A percentile compares a stretch with the other conserved stretches of the same genome.
These are phyloP conservation scores for Chiua virens DNA, from an alignment of 768 basidiomycete genomes.

Conservation along the genomic window DNA sequence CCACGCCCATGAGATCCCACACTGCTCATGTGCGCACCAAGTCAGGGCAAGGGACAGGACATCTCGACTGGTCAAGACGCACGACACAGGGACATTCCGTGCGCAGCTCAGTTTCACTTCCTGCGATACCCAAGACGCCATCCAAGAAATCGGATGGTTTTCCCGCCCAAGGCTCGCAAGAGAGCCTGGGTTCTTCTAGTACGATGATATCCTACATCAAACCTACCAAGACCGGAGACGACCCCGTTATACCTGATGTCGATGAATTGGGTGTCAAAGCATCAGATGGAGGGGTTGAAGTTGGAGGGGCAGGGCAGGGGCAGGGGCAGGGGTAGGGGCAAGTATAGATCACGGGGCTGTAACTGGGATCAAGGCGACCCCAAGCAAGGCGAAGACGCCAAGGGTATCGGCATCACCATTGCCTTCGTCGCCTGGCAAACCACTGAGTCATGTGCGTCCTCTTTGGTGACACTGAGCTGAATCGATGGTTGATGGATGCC, in stretches of 20 bases:
- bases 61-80: conserved; percentile 24
- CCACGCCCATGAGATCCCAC: conserved; percentile 40
- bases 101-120: conserved; percentile 45
- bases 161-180: conserved; percentile 25
- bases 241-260: conserved; percentile 31
- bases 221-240: conserved; percentile 47
- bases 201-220: conserved; percentile 70
- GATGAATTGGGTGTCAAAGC: conserved; percentile 44
- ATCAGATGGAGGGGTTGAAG: conserved; percentile 47
- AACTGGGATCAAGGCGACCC: conserved; percentile 14
- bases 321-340: conserved; percentile 3
- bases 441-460: conserved; percentile 86
- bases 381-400: conserved; percentile 22
- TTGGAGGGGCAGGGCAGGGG: conserved; percentile 3
- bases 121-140: conserved; percentile 32
- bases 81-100: conserved; percentile 35
- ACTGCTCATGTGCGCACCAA: conserved; percentile 35
- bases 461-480: conserved; percentile 58
- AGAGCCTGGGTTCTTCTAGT: conserved; percentile 68
- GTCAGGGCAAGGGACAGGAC: conserved; percentile 22
- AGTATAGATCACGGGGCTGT: conserved; percentile 18
- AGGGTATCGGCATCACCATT: conserved; percentile 24
- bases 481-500: conserved; percentile 44
- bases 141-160: conserved; percentile 22
- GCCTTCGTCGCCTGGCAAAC: conserved; percentile 54